A percentile compares a stretch with the other conserved stretches of the same genome.
Conservation (phyloP, 139 green algal species). For the Yamagishiella unicocca region DNA sequence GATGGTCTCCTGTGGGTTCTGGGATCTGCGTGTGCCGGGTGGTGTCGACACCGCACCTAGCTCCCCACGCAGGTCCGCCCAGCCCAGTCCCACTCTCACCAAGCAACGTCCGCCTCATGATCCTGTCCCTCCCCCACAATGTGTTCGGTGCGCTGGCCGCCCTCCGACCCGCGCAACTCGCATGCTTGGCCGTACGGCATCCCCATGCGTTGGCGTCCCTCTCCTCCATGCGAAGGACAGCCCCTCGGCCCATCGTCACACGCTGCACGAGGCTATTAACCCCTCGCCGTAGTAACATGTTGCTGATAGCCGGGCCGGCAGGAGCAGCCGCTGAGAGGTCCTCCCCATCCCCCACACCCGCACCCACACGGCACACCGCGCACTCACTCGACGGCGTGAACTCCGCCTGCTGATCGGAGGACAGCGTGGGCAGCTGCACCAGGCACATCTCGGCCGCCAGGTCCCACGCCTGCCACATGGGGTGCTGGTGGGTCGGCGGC, state of each 20-base stretch:
- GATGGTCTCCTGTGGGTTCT: background rate
- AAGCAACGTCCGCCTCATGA: background rate
- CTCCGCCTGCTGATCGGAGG: conserved; percentile 61
- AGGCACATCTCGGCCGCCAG: conserved; percentile 97
- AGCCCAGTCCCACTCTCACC: background rate
- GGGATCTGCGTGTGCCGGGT: background rate
- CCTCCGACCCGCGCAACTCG: too few relatives aligned
- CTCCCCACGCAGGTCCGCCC: background rate
- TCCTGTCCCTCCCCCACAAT: too few relatives aligned
- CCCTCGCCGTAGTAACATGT: background rate
- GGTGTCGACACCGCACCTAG: background rate
- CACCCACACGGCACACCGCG: background rate
- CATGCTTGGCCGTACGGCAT: too few relatives aligned
- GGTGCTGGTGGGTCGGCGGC: conserved; percentile 96
- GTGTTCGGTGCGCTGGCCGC: too few relatives aligned
- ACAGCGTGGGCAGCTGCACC: conserved; percentile 79
- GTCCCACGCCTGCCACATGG: conserved; percentile 95
- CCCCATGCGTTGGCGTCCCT: too few relatives aligned
- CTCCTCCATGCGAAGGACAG: too few relatives aligned
- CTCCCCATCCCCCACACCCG: background rate
- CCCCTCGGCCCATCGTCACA: background rate
- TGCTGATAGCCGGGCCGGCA: too few relatives aligned
- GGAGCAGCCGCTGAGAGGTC: background rate
- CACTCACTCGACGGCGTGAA: conserved; percentile 64
- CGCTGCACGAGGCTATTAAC: background rate